Base-by-base conservation (phyloP, 371 early-diverging fungal genomes). In the Capniomyces stellatus region DNA sequence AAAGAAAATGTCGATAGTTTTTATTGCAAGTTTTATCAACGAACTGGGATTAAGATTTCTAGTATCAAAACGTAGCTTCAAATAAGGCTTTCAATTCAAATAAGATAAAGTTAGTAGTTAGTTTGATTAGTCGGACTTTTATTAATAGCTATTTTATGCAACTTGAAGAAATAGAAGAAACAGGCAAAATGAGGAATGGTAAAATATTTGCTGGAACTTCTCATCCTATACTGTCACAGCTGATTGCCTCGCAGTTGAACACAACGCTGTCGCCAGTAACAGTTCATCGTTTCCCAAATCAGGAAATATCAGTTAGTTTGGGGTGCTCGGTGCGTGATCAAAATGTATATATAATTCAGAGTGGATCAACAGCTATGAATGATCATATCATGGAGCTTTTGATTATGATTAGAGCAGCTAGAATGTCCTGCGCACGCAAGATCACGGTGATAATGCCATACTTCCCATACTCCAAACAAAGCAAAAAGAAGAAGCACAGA, bases 331-430 rank as follows among this genome's bases (percentile, higher is more conserved):
- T 96, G 56, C 85, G 96, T 55, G 78, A 89, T 47, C 79, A 90
- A 64, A 92, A 95, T 72, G 92, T 95, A n/a, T 95, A 79, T 68
- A 87, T 97, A 57, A 88, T 97, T 58, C 96, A 95, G 66, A 85
- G 86, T 29, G 94, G 95, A 13, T 88, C 85, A 22, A 72, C 73
- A 52, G 67, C 74, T 30, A 83, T 91, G 70, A 95, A 96, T 67
- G 97, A 96, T 70, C 85, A 92, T 56, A 69, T 96, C 49, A 89
- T 95, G 81, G 97, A 96, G 70, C 76, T 92, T 50, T 76, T 93
- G 57, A 91, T 96, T 55, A 86, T 95, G 89, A 83, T 95, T 61
- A 85, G 87, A 58, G 92, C 94, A 47, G 91, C 92, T 62, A 84
- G 83, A 64, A 80, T 83, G 54, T 82, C 93, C 6, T 82, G 83